Base-by-base conservation (phyloP, 768 basidiomycete genomes). In the Suillus subaureus region DNA sequence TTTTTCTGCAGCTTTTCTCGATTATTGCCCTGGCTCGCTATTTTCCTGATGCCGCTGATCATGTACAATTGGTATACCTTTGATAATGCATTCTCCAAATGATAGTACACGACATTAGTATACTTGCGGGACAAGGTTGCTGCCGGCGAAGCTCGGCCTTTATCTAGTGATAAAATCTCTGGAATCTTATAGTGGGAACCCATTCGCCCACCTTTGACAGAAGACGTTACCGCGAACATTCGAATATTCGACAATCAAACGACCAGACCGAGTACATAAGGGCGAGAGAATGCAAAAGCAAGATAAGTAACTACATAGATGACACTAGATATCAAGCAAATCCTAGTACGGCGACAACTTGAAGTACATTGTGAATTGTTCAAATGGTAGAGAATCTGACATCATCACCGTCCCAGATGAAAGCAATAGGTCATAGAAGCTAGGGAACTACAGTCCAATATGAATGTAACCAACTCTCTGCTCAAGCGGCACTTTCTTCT, bases 381-480 rank as follows among this genome's bases (percentile, higher is more conserved):
- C 26, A 0, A 51, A 51, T 52, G 28, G 16, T 18, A 31, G 18
- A 54, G 2, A 52, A 31, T 52, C 26, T 28, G 6, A 18, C 6
- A 52, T 28, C 47, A 28, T 18, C 26, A 54, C 52, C 18, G 18
- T 18, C 18, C 28, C 2, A 18, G 49, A 26, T 15, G 49, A 49
- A 49, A 49, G 49, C 9, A 18, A 54, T 5, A 6, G 7, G 26
- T 1, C 18, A 12, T 6, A 23, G 21, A n/a, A 21, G 49, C 7
- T 7, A 28, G 15, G 7, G 4, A 18, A 54, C 51, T 60, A 26
- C 26, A 61, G 66, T n/a, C 65, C 69, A 7, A 68, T 47, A 31
- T 70, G 70, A 23, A 71, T 52, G 7, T 66, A 70, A 33, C 62
- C 43, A 39, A 68, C 49, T 35, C 69, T 57, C 37, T 64, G 66